Base-by-base conservation (phyloP, 306 rosid species). In the Corylus avellana region DNA sequence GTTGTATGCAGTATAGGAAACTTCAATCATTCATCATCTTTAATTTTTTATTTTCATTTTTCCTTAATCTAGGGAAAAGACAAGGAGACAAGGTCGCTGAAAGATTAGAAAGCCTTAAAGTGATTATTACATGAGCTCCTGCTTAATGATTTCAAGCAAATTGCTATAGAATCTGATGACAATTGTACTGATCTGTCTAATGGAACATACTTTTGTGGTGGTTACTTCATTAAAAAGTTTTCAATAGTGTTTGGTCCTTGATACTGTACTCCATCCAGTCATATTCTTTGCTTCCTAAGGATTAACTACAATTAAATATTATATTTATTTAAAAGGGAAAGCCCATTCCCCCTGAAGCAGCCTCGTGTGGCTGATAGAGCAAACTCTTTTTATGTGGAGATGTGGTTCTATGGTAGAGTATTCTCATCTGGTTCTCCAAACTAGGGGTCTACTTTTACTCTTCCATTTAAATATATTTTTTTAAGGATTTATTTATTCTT, bases 201-300 rank as follows among this genome's bases (percentile, higher is more conserved):
- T 66, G 16, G 56, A 37, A 27, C 53, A 48, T 39, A 85, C 58
- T 59, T 67, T 47, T 72, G 46, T 55, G 67, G 22, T 55, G 68
- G 29, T 53, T 22, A 50, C 27, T n/a, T 17, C 4, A 11, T 63
- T 29, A 8, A 2, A 32, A 27, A 32, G 69, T 29, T 27, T 20
- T 29, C 44, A 63, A 29, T 63, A 63, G 29, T 63, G 7, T 32
- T 63, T 63, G 18, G n/a, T 32, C 69, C 44, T 63, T 17, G 6
- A 70, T 56, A 62, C 48, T 68, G 32, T 54, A 44, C 16, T 46
- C 68, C 27, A 54, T 10, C 64, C 13, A 18, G 35, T 50, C 16
- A 5, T 64, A 56, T 14, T 8, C 42, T 83, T 74, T 77, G 70
- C 8, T 82, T 77, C 69, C 51, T 18, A 69, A 42, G 72, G 70